A percentile compares a stretch with the other conserved stretches of the same genome.
Conservation (phyloP, 108 stramenopile species). For the Parmales sp. region DNA sequence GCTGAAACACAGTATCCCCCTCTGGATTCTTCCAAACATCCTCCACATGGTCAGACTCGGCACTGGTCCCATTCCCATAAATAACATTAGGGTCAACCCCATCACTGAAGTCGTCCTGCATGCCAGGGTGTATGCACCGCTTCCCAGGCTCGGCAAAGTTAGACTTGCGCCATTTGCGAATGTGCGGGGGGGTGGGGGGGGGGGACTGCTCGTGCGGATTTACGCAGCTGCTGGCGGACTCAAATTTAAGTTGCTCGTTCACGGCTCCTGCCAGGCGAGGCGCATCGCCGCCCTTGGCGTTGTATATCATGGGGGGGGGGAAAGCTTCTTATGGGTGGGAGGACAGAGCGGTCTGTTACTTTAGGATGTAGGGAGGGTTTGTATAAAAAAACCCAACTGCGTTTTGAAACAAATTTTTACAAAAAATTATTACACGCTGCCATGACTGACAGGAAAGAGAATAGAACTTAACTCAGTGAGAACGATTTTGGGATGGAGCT, state of each 20-base stretch:
- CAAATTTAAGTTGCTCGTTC: neutral
- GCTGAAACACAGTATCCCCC: slow-evolving; percentile 14
- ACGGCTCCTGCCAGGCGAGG: neutral
- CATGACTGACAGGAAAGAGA: too few relatives aligned
- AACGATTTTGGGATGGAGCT: too few relatives aligned
- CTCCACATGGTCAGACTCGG: slow-evolving; percentile 4
- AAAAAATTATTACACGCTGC: too few relatives aligned
- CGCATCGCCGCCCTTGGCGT: too few relatives aligned
- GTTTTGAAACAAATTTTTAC: too few relatives aligned
- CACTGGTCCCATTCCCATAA: slow-evolving; percentile 9
- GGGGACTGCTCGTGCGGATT: neutral
- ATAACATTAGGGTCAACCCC: neutral
- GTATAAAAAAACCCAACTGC: too few relatives aligned
- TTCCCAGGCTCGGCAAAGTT: slow-evolving; percentile 18
- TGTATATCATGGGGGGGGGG: too few relatives aligned
- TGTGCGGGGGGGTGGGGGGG: neutral
- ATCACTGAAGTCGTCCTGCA: slow-evolving; percentile 10
- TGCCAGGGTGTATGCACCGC: slow-evolving; percentile 18
- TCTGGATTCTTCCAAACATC: slow-evolving; percentile 15
- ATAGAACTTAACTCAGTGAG: too few relatives aligned
- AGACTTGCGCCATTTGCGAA: slow-evolving; percentile 21
- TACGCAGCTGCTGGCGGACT: neutral
- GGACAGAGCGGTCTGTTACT: too few relatives aligned
- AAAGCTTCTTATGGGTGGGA: too few relatives aligned
- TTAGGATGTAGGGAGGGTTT: too few relatives aligned